These are phyloP conservation scores for Mortierella sp. DNA, from an alignment of 371 early-diverging fungal species.

Conservation along the genomic window DNA sequence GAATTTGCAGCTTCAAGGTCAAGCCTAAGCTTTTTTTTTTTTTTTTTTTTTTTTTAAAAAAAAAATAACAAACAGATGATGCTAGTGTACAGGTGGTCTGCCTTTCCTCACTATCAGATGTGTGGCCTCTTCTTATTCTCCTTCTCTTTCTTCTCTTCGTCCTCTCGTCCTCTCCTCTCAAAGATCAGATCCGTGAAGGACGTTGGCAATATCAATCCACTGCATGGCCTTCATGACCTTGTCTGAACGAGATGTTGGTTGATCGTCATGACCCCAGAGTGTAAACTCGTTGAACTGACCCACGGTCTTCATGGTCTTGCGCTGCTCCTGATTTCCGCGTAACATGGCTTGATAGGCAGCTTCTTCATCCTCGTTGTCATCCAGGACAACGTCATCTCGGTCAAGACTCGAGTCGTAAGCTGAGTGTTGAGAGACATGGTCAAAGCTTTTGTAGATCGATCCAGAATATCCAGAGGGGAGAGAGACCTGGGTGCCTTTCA, in stretches of 20 bases:
- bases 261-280: conserved; percentile 50
- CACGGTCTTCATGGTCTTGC: conserved; percentile 25
- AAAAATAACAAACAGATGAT: too few relatives aligned
- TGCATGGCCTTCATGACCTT: conserved; percentile 49
- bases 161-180: too few relatives aligned
- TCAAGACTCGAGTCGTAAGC: not conserved
- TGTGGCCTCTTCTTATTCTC: too few relatives aligned
- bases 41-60: too few relatives aligned
- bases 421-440: not conserved
- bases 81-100: too few relatives aligned
- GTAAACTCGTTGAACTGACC: conserved; percentile 41
- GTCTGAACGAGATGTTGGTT: conserved; percentile 26
- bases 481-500: conserved; percentile 33
- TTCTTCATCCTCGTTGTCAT: conserved; percentile 24
- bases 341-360: conserved; percentile 49
- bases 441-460: conserved; percentile 29
- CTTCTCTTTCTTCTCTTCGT: too few relatives aligned
- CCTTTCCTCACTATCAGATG: too few relatives aligned
- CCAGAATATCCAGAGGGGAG: conserved; percentile 40
- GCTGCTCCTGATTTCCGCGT: conserved; percentile 40
- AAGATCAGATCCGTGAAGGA: conserved; percentile 28
- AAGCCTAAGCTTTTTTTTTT: too few relatives aligned
- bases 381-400: conserved; percentile 8
- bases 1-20: too few relatives aligned
- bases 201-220: conserved; percentile 47